phyloP scores from a whole-genome alignment of 1,284 basidiomycete species.

The Moesziomyces sp. region DNA sequence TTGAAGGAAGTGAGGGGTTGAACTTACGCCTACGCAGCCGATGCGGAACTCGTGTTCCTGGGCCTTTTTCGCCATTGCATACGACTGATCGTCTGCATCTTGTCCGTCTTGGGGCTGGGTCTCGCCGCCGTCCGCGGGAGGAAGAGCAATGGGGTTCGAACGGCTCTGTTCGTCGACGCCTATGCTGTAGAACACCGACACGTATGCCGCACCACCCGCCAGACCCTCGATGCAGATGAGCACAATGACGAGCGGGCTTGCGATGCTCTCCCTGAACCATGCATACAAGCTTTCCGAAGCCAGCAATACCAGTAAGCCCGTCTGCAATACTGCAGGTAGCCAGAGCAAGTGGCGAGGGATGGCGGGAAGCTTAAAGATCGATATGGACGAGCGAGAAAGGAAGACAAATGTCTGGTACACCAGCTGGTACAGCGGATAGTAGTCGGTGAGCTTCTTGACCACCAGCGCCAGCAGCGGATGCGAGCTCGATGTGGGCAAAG shows the following conservation, averaged over 20 bases:
- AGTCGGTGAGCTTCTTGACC: conserved; percentile 87
- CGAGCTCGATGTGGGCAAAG: conserved; percentile 76
- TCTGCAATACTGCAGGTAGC: conserved; percentile 79
- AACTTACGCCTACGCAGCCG: conserved; percentile 61
- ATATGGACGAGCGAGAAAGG: conserved; percentile 90
- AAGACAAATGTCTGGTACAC: conserved; percentile 85
- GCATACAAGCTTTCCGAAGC: conserved; percentile 72
- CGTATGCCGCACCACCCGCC: conserved; percentile 58
- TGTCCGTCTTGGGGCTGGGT: conserved; percentile 1
- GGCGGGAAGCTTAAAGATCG: conserved; percentile 81
- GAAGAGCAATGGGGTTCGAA: conserved; percentile 1
- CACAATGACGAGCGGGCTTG: conserved; percentile 62
- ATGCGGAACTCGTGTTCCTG: conserved; percentile 67
- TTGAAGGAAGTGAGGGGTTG: not conserved
- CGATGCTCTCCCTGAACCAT: conserved; percentile 62
- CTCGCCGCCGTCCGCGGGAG: not conserved
- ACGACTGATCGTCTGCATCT: not conserved
- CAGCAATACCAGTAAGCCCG: conserved; percentile 74
- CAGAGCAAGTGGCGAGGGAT: conserved; percentile 79
- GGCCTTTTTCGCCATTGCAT: conserved; percentile 16
- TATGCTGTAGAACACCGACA: conserved; percentile 61
- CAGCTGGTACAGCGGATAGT: conserved; percentile 79
- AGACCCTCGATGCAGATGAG: conserved; percentile 63
- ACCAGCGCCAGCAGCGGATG: conserved; percentile 78
- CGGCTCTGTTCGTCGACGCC: conserved; percentile 36